Evolutionary conservation across 345 rosid species (phyloP).

Genomic region (Geranium rotundifolium): DNA sequence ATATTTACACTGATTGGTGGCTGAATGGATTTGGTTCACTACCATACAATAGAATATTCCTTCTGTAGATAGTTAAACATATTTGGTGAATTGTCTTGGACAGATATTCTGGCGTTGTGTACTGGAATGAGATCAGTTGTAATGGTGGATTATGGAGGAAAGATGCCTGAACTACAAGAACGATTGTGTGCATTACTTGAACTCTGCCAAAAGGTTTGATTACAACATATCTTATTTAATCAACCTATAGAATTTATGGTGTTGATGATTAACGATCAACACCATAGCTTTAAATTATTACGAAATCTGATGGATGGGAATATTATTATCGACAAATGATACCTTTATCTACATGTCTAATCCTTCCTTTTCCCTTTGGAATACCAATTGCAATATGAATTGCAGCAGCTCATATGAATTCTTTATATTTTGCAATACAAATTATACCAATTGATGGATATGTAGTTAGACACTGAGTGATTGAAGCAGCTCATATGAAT

Average conservation of each 20-base stretch:
- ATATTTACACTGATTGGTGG: no score
- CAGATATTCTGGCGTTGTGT: conserved; percentile 73
- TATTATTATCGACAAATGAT: neutral
- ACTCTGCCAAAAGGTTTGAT: conserved; percentile 48
- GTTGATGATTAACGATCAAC: neutral
- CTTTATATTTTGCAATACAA: neutral
- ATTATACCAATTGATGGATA: neutral
- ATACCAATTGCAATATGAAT: neutral
- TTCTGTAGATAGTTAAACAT: neutral
- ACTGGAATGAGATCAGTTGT: conserved; percentile 78
- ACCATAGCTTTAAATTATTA: neutral
- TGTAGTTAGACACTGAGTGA: neutral
- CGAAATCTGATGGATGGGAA: neutral
- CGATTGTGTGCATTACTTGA: conserved; percentile 51
- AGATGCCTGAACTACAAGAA: conserved; percentile 76
- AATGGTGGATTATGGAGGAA: conserved; percentile 94
- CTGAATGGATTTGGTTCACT: no score
- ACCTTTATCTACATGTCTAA: neutral
- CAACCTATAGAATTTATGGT: neutral
- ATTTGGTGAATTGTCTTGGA: conserved; percentile 7
- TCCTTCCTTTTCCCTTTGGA: neutral
- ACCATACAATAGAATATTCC: no score
- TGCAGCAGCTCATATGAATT: no score
- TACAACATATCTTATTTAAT: neutral
- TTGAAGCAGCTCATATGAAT: neutral